A percentile compares a stretch with the other conserved stretches of the same genome.
phyloP scores from a whole-genome alignment of 2,329 filamentous ascomycete genomes.

The Aspergillus ochraceoroseus region DNA sequence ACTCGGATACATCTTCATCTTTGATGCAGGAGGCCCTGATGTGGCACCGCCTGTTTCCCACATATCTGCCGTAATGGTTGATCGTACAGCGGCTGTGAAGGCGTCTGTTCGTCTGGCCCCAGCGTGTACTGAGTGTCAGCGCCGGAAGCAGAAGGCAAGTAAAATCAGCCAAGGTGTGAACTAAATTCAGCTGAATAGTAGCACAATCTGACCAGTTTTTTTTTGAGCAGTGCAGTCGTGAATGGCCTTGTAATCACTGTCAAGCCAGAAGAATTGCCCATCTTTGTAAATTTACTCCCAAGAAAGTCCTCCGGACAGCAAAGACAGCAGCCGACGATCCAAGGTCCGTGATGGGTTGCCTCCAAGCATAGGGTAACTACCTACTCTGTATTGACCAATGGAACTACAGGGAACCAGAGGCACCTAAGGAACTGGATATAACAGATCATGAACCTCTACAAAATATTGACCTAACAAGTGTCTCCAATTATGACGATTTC shows the following conservation, averaged over 20 bases:
- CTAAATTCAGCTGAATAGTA: neutral
- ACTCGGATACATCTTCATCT: no score
- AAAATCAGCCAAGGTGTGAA: neutral
- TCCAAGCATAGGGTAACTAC: neutral
- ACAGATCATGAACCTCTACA: neutral
- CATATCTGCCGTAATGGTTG: conserved; percentile 1
- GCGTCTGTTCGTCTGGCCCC: conserved; percentile 16
- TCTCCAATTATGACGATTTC: conserved; percentile 13
- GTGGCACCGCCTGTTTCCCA: neutral
- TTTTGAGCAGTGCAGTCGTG: conserved; percentile 44
- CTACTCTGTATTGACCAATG: neutral
- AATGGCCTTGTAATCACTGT: conserved; percentile 52
- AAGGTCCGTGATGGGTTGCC: conserved; percentile 13
- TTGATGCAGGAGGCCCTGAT: neutral
- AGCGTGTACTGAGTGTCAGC: conserved; percentile 48
- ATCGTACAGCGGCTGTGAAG: conserved; percentile 11
- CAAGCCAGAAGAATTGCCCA: conserved; percentile 47
- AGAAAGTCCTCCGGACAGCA: conserved; percentile 23
- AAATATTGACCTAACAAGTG: neutral
- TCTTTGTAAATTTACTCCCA: conserved; percentile 45
- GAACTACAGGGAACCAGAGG: neutral
- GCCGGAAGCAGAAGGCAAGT: conserved; percentile 49
- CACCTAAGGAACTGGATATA: neutral
- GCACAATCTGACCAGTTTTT: conserved; percentile 12
- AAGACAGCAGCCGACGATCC: conserved; percentile 5